Percentiles rank a stretch among this genome's conserved stretches.
Evolutionary conservation across 371 early-diverging fungal species (phyloP).

Genomic region (Mortierella sp.): DNA sequence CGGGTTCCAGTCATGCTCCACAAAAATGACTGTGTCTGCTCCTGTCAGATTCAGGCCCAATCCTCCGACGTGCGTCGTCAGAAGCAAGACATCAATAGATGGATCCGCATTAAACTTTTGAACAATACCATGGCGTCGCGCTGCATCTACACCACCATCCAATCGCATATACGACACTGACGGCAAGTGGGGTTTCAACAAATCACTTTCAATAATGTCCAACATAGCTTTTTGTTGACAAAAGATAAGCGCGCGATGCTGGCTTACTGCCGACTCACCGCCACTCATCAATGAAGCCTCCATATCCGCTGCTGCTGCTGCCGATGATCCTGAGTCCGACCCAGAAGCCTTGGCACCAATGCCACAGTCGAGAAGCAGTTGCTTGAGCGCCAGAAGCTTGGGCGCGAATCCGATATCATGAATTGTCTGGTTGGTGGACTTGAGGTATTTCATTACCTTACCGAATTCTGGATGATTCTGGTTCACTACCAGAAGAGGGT

Average conservation of each 20-base stretch:
- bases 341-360: conserved; percentile 80
- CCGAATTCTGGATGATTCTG: conserved; percentile 86
- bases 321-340: conserved; percentile 52
- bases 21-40: conserved; percentile 99
- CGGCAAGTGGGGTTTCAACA: conserved; percentile 87
- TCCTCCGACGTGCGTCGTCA: conserved; percentile 99
- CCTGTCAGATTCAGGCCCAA: conserved; percentile 99
- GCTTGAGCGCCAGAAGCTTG: conserved; percentile 90
- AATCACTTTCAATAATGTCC: conserved; percentile 94
- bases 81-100: conserved; percentile 93
- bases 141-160: conserved; percentile 94
- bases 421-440: conserved; percentile 69
- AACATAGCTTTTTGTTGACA: conserved; percentile 98
- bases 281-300: conserved; percentile 55
- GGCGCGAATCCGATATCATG: conserved; percentile 93
- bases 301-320: conserved; percentile 45
- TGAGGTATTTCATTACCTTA: conserved; percentile 69
- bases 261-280: conserved; percentile 71
- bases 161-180: conserved; percentile 93
- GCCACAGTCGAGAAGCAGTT: conserved; percentile 92
- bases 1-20: conserved; percentile 99
- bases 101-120: conserved; percentile 96
- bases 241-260: conserved; percentile 97
- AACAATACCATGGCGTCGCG: conserved; percentile 90
- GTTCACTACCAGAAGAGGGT: conserved; percentile 91